Base-by-base conservation (phyloP, 2,329 filamentous ascomycete species). In the Pseudocercospora vitis region DNA sequence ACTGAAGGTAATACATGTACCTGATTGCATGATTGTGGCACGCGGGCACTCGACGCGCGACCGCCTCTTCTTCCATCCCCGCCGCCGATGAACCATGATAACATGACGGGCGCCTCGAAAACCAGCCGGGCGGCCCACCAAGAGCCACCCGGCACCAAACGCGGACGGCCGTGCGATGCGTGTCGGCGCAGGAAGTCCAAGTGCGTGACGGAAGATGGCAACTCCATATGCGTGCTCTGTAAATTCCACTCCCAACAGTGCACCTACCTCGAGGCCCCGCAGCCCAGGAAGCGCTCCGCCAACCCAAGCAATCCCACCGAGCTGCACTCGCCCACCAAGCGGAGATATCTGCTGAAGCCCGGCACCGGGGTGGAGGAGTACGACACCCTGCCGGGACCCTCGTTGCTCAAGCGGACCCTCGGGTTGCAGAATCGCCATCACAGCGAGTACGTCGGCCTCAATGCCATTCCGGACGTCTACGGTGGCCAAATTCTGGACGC, bases 311-410 rank as follows among this genome's bases (percentile, higher is more conserved):
- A 16, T 35, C 42, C 52, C 7, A 23, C 53, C 21, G 45, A 51
- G 21, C 40, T 32, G 16, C 51, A 52, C 4, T 37, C 45, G 21
- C 49, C 55, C 7, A 23, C 49, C 26, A 62, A 62, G 39, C 55
- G 58, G 12, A 50, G 45, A 31, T 33, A 57, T 29, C 51, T 53
- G n/a, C 50, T 57, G 26, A 53, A 51, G 32, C 60, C 56, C 2
- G 63, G 63, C 12, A 61, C 59, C 1, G 56, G 86, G 57, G 76
- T 86, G 57, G 83, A 87, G 74, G 84, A 87, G 60, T 85, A 87
- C 81, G 83, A 84, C 68, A 86, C 86, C 69, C 81, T 86, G 64
- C 83, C 83, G 57, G 83, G 83, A 32, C 81, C 82, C 49, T 84
- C 82, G 53, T 75, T 86, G 64, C 76, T 88, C 53, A 85, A 85